Percentiles rank a stretch among this genome's conserved stretches.
Evolutionary conservation across 2,329 filamentous ascomycete species (phyloP).

Genomic region (Alternaria brassicicola): DNA sequence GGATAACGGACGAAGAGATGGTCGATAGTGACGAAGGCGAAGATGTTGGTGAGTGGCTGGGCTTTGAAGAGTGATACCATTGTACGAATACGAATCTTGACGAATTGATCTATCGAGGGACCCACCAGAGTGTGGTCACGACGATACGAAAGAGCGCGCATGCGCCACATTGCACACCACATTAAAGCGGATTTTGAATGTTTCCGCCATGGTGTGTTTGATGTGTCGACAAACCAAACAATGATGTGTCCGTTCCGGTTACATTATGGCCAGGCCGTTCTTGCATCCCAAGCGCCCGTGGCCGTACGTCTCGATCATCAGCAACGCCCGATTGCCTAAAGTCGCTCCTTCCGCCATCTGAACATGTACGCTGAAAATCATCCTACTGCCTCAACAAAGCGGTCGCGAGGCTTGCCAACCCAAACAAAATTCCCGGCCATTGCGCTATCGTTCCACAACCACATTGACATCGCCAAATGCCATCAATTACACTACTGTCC

Average conservation of each 20-base stretch:
- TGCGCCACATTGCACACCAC: neutral
- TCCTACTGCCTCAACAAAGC: neutral
- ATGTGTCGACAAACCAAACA: neutral
- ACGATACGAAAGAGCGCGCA: neutral
- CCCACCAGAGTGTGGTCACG: neutral
- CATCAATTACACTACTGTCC: neutral
- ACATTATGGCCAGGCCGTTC: neutral
- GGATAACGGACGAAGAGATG: constrained; percentile 46
- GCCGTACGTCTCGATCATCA: neutral
- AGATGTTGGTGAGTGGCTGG: constrained; percentile 60
- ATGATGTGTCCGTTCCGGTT: no score
- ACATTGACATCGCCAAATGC: neutral
- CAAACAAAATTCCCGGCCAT: neutral
- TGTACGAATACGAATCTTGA: constrained; percentile 15
- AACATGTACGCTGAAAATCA: neutral
- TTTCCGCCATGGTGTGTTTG: no score
- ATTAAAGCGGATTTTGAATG: rapidly evolving
- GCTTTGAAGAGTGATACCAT: constrained; percentile 51
- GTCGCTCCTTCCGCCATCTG: neutral
- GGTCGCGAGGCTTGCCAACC: neutral
- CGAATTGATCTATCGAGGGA: neutral
- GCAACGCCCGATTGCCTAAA: neutral
- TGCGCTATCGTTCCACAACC: neutral
- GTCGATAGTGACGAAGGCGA: constrained; percentile 36
- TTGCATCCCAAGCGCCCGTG: neutral